These are phyloP conservation scores for Moesziomyces sp. DNA, from an alignment of 1,284 basidiomycete genomes.

Conservation along the genomic window DNA sequence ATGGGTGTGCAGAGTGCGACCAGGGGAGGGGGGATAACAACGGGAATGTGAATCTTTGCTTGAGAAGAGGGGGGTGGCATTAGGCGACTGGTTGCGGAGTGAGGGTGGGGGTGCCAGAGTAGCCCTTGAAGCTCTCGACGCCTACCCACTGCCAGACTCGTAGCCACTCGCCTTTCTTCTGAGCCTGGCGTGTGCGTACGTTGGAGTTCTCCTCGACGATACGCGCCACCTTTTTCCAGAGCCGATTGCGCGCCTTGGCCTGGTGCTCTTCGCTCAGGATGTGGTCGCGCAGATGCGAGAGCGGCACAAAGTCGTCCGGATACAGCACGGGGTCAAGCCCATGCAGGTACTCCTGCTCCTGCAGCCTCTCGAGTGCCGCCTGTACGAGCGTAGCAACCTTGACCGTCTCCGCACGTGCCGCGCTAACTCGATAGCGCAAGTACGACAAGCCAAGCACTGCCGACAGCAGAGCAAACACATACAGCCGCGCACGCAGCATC, in stretches of 20 bases:
- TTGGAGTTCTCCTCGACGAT: conserved; percentile 95
- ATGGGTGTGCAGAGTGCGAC: background rate
- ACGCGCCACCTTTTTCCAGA: conserved; percentile 88
- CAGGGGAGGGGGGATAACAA: background rate
- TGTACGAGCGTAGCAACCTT: conserved; percentile 42
- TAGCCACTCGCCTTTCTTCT: conserved; percentile 79
- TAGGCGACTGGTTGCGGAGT: background rate
- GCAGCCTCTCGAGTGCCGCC: conserved; percentile 47
- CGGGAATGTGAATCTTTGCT: too few relatives aligned
- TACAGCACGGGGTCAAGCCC: conserved; percentile 83
- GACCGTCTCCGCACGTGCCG: conserved; percentile 16
- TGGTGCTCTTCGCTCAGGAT: conserved; percentile 85
- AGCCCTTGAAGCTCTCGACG: conserved; percentile 26
- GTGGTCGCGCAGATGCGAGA: conserved; percentile 88
- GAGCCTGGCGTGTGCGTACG: conserved; percentile 86
- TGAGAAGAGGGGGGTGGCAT: background rate
- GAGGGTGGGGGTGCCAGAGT: background rate
- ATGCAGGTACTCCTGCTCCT: conserved; percentile 76
- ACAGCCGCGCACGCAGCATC: conserved; percentile 35
- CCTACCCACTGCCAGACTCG: conserved; percentile 73
- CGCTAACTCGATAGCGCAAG: conserved; percentile 24
- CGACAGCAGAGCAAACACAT: conserved; percentile 20
- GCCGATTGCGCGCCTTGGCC: conserved; percentile 74
- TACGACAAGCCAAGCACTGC: conserved; percentile 7
- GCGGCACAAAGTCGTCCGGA: conserved; percentile 83